phyloP scores from a whole-genome alignment of 2,329 filamentous ascomycete genomes.

The Didymella keratinophila region DNA sequence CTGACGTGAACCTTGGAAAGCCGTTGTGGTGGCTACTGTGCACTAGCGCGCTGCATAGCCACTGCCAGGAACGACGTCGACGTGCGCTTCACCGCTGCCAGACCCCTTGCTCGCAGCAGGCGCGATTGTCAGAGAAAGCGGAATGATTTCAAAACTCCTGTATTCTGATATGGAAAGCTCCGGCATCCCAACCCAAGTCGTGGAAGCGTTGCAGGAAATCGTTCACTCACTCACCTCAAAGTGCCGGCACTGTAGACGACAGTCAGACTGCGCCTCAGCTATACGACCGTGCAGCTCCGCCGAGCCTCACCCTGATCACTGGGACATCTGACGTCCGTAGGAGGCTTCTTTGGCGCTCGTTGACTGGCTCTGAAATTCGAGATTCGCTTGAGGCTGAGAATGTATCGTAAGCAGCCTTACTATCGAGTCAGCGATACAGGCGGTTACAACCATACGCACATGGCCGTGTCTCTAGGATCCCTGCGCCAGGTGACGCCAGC shows the following conservation, averaged over 20 bases:
- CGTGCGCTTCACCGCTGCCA: conserved; percentile 27
- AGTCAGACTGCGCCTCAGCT: background rate
- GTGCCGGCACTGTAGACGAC: background rate
- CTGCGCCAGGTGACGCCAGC: conserved; percentile 11
- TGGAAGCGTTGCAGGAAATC: background rate
- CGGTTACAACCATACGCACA: conserved; percentile 4
- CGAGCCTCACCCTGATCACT: conserved; percentile 13
- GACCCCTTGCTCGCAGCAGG: background rate
- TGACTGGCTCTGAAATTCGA: conserved; percentile 8
- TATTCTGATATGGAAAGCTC: background rate
- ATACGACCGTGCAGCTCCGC: conserved; percentile 5
- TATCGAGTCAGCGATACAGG: conserved; percentile 6
- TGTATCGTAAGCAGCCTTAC: conserved; percentile 17
- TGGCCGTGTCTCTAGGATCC: background rate
- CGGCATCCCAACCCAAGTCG: background rate
- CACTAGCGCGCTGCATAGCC: conserved; percentile 25
- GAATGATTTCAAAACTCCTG: background rate
- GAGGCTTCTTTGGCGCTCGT: background rate
- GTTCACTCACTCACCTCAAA: background rate
- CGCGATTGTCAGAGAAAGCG: background rate
- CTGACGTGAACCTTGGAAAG: conserved; percentile 11
- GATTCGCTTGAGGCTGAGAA: conserved; percentile 7
- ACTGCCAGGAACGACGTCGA: conserved; percentile 4
- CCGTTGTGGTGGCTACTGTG: conserved; percentile 21
- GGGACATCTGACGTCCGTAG: conserved; percentile 1